phyloP scores from a whole-genome alignment of 257 asterid genomes.

The Nicotiana obtusifolia region DNA sequence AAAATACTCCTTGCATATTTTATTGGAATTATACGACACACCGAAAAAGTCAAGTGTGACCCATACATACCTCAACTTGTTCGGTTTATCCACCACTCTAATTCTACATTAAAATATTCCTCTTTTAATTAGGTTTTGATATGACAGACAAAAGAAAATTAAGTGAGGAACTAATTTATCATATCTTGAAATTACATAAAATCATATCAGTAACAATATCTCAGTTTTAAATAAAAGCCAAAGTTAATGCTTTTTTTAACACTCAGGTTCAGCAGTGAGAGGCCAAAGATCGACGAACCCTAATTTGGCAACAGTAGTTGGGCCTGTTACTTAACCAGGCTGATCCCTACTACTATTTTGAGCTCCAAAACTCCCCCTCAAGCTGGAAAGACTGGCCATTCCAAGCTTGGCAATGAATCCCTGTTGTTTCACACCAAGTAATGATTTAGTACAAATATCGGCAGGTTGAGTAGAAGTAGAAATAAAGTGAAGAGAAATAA shows the following conservation, averaged over 20 bases:
- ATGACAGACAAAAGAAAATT: background rate
- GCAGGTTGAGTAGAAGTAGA: too few species aligned
- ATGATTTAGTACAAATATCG: too few species aligned
- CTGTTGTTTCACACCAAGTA: too few species aligned
- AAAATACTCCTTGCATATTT: background rate
- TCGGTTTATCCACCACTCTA: background rate
- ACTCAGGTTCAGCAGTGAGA: too few species aligned
- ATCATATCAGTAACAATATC: background rate
- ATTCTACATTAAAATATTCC: background rate
- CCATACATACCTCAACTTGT: background rate
- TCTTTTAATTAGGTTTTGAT: background rate
- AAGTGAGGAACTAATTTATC: background rate
- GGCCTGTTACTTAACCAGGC: too few species aligned
- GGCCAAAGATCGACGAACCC: too few species aligned
- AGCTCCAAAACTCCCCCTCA: too few species aligned
- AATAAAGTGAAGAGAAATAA: too few species aligned
- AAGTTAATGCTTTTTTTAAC: background rate
- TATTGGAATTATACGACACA: background rate
- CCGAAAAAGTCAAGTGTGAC: slow-evolving; percentile 6
- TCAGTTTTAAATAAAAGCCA: background rate
- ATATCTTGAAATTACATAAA: background rate
- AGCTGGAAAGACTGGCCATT: too few species aligned
- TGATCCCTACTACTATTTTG: too few species aligned
- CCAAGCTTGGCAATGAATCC: too few species aligned
- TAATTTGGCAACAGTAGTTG: too few species aligned